Conservation (phyloP, 176 grass and related monocot genomes). For the Typha latifolia region DNA sequence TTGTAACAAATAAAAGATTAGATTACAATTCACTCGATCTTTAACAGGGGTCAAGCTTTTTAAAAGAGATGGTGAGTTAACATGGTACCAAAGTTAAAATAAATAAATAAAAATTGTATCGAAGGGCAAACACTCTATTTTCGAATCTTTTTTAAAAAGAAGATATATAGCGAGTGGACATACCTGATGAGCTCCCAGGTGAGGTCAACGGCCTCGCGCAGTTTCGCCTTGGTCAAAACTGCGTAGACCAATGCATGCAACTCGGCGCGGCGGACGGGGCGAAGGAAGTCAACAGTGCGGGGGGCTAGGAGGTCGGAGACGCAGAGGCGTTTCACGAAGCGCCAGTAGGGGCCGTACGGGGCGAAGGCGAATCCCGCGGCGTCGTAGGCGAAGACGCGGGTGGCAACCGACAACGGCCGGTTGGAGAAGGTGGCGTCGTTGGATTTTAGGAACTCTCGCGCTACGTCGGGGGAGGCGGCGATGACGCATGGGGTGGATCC, state of each 20-base stretch:
- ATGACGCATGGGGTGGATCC: constrained; percentile 44
- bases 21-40: no score
- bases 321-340: constrained; percentile 63
- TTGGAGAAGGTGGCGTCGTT: constrained; percentile 42
- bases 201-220: constrained; percentile 17
- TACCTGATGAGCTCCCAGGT: constrained; percentile 30
- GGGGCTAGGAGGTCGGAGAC: constrained; percentile 56
- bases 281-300: constrained; percentile 38
- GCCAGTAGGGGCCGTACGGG: constrained; percentile 46
- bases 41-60: no score
- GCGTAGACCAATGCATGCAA: constrained; percentile 21
- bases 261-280: constrained; percentile 36
- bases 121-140: no score
- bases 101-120: no score
- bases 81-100: no score
- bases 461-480: constrained; percentile 20
- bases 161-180: background rate
- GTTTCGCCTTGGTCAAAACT: background rate
- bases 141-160: no score
- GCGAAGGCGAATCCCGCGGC: constrained; percentile 51
- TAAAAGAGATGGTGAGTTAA: no score
- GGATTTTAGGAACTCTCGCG: constrained; percentile 25
- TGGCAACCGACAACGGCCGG: constrained; percentile 24
- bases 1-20: background rate
- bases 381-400: constrained; percentile 42